Evolutionary conservation across 2,329 filamentous ascomycete species (phyloP).

Genomic region (Teratosphaeria epicoccoides): DNA sequence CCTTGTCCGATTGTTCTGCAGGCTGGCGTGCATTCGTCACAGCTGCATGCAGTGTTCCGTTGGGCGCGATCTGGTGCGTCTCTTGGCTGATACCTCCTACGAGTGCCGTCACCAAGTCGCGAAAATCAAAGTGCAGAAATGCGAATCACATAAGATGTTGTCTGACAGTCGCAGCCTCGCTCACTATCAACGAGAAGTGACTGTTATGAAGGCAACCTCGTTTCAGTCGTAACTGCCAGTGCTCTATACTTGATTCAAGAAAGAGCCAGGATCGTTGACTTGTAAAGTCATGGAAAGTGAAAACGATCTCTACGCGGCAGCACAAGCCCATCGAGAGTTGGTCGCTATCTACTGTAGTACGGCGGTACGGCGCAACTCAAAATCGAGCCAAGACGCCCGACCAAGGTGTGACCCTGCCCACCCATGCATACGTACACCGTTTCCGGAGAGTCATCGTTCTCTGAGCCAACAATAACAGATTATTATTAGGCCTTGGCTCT

Average conservation of each 20-base stretch:
- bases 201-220: neutral
- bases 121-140: neutral
- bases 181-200: neutral
- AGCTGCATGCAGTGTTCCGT: neutral
- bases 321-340: neutral
- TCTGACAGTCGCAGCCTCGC: neutral
- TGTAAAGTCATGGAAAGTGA: neutral
- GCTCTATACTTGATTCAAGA: neutral
- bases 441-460: too few relatives aligned
- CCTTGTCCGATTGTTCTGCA: slow-evolving; percentile 1
- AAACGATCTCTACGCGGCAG: neutral
- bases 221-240: neutral
- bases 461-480: too few relatives aligned
- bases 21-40: neutral
- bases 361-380: neutral
- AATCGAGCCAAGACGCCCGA: neutral
- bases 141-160: neutral
- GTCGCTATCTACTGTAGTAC: neutral
- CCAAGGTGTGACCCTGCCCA: neutral
- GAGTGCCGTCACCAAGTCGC: neutral
- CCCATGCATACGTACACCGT: too few relatives aligned
- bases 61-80: neutral
- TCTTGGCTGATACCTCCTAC: neutral
- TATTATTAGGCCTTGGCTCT: neutral
- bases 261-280: neutral